Evolutionary conservation across 371 early-diverging fungal species (phyloP).

Genomic region (Rhizopus sp.): DNA sequence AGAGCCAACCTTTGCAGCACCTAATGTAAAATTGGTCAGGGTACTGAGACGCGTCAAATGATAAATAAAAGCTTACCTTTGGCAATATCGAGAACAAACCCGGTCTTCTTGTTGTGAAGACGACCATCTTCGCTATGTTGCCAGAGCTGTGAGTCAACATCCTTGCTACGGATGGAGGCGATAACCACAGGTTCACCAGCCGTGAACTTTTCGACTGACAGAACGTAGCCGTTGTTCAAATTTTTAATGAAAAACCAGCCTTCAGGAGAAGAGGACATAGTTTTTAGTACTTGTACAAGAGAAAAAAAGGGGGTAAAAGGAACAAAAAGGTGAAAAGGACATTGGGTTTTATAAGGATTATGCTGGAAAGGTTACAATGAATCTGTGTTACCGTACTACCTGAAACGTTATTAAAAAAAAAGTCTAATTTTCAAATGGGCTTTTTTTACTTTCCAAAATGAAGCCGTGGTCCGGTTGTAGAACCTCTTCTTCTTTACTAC

Average conservation of each 20-base stretch:
- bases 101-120: conserved; percentile 57
- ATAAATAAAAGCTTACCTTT: conserved; percentile 39
- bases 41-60: background rate
- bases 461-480: too few species aligned
- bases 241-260: conserved; percentile 67
- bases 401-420: background rate
- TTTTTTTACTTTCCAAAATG: background rate
- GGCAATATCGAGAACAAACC: conserved; percentile 53
- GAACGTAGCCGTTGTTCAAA: conserved; percentile 43
- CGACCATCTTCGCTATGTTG: conserved; percentile 53
- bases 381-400: background rate
- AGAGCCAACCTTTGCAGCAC: conserved; percentile 41
- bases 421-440: background rate
- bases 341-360: background rate
- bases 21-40: conserved; percentile 15
- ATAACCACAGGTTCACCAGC: conserved; percentile 40
- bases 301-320: conserved; percentile 6
- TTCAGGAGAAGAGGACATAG: conserved; percentile 42
- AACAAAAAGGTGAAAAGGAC: background rate
- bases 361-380: background rate
- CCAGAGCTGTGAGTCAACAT: conserved; percentile 54
- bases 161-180: conserved; percentile 31
- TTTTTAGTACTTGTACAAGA: conserved; percentile 2
- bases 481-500: too few species aligned
- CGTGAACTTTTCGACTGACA: conserved; percentile 39